Evolutionary conservation across 73 alveolate genomes (phyloP).

Genomic region (Strombidium stylifer): DNA sequence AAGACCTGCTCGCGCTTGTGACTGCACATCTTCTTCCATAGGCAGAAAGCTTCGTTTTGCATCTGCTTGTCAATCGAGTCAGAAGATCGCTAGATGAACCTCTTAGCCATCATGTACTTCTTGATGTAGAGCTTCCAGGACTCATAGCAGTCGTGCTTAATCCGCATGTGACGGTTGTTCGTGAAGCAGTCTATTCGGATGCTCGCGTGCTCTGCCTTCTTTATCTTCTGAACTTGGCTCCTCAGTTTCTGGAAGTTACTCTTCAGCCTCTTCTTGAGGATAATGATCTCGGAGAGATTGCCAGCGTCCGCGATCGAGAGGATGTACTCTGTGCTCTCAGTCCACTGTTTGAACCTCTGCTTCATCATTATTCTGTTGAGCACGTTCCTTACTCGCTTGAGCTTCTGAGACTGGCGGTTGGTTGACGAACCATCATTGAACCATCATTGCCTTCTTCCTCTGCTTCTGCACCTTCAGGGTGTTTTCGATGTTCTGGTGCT

Average conservation of each 20-base stretch:
- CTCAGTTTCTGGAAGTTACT: conserved; percentile 29
- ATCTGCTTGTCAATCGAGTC: conserved; percentile 23
- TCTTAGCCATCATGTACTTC: conserved; percentile 12
- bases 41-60: conserved; percentile 6
- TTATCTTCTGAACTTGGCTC: conserved; percentile 20
- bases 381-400: conserved; percentile 44
- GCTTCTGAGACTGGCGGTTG: conserved; percentile 17
- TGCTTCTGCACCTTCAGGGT: not conserved
- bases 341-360: conserved; percentile 43
- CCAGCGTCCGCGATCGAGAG: conserved; percentile 33
- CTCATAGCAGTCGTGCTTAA: not conserved
- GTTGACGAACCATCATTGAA: too few species aligned
- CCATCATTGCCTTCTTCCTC: not conserved
- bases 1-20: conserved; percentile 18
- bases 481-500: conserved; percentile 26
- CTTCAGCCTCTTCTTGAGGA: conserved; percentile 19
- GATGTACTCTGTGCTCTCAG: not conserved
- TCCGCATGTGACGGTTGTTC: not conserved
- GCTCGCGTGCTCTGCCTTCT: conserved; percentile 32
- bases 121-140: conserved; percentile 24
- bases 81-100: conserved; percentile 11
- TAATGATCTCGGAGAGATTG: conserved; percentile 1
- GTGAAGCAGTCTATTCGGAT: conserved; percentile 42
- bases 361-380: conserved; percentile 29
- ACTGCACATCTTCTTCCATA: conserved; percentile 25